These are phyloP conservation scores for Cytospora leucostoma DNA, from an alignment of 2,329 filamentous ascomycete species.

Conservation along the genomic window DNA sequence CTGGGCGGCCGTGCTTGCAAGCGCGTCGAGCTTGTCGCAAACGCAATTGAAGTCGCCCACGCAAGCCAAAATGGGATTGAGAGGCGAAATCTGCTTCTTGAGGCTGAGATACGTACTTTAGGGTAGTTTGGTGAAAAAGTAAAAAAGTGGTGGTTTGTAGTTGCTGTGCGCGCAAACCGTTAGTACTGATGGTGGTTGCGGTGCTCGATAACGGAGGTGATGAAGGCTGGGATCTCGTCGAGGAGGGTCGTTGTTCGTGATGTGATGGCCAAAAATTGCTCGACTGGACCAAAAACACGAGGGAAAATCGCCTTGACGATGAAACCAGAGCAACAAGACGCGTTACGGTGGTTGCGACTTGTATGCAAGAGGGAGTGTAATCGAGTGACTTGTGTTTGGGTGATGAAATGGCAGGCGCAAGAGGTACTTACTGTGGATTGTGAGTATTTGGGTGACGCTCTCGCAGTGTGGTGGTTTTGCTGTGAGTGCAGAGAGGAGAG, in stretches of 20 bases:
- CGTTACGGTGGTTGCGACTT: slow-evolving; percentile 19
- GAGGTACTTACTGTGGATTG: slow-evolving; percentile 26
- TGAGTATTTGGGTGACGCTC: slow-evolving; percentile 22
- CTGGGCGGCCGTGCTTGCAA: slow-evolving; percentile 13
- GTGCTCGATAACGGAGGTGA: slow-evolving; percentile 1
- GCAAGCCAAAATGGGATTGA: slow-evolving; percentile 38
- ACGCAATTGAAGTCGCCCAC: slow-evolving; percentile 42
- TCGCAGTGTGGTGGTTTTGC: slow-evolving; percentile 23
- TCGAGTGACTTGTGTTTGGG: slow-evolving; percentile 44
- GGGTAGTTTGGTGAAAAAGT: slow-evolving; percentile 29
- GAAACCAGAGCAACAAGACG: slow-evolving; percentile 10
- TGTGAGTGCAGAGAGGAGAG: slow-evolving; percentile 22
- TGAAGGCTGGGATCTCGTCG: slow-evolving; percentile 5
- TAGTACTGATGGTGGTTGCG: slow-evolving; percentile 13
- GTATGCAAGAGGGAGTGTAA: slow-evolving; percentile 11
- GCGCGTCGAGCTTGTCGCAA: slow-evolving; percentile 37
- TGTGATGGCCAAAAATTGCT: slow-evolving; percentile 22
- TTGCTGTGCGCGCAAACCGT: slow-evolving; percentile 29
- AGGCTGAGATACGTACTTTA: slow-evolving; percentile 41
- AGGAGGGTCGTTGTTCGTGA: slow-evolving; percentile 24
- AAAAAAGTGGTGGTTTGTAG: slow-evolving; percentile 33
- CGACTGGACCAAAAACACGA: slow-evolving; percentile 10
- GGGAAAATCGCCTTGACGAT: slow-evolving; percentile 15
- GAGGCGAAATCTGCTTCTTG: slow-evolving; percentile 37
- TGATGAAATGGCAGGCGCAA: slow-evolving; percentile 26